Percentiles rank a stretch among this genome's conserved stretches.
Conservation (phyloP, 768 basidiomycete species). For the Exidia glandulosa region DNA sequence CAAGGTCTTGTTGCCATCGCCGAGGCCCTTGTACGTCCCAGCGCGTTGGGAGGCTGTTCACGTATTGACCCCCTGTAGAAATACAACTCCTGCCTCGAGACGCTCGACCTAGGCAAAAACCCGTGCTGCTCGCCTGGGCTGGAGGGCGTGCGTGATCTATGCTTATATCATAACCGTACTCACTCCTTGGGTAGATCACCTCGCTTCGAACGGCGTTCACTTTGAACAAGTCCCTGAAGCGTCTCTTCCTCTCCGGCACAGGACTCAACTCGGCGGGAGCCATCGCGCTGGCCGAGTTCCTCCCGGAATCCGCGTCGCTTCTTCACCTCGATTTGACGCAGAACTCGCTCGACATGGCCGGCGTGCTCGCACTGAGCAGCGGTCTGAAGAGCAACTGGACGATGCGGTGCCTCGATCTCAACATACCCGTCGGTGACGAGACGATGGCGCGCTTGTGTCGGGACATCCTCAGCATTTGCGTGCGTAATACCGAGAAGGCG, state of each 20-base stretch:
- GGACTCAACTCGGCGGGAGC: constrained; percentile 72
- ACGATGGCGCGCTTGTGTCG: constrained; percentile 78
- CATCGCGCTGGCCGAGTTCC: constrained; percentile 91
- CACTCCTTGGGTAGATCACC: no score
- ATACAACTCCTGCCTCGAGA: constrained; percentile 90
- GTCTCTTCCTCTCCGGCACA: constrained; percentile 83
- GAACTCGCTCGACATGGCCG: constrained; percentile 77
- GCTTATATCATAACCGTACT: neutral
- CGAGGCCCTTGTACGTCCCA: constrained; percentile 69
- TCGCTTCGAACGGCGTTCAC: constrained; percentile 89
- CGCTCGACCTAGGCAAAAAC: constrained; percentile 85
- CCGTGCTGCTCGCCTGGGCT: constrained; percentile 72
- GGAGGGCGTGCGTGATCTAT: neutral
- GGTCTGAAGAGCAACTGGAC: constrained; percentile 76
- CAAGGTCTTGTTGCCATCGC: constrained; percentile 69
- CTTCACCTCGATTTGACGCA: constrained; percentile 85
- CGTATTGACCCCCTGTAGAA: constrained; percentile 39
- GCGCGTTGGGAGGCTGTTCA: neutral
- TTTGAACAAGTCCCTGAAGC: constrained; percentile 81
- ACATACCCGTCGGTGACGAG: constrained; percentile 79
- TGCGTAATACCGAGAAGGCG: constrained; percentile 88
- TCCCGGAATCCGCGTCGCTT: constrained; percentile 79
- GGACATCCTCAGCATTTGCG: constrained; percentile 81
- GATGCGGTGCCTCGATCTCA: constrained; percentile 87
- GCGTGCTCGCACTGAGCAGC: constrained; percentile 82